These are phyloP conservation scores for Croton setiger DNA, from an alignment of 441 rosid species.

Conservation along the genomic window DNA sequence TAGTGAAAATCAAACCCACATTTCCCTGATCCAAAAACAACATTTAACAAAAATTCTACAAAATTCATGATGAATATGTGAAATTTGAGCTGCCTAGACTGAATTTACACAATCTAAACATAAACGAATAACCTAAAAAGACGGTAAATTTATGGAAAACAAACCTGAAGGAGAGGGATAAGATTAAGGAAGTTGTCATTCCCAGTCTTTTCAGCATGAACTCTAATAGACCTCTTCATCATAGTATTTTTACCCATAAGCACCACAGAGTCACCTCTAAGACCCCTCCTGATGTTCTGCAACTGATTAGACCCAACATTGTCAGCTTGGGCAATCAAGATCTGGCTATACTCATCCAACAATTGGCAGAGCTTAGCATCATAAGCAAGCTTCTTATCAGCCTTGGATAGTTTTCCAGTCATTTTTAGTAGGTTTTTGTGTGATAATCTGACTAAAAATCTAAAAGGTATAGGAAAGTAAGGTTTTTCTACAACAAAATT, in stretches of 20 bases:
- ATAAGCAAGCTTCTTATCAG: conserved; percentile 79
- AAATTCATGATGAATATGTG: neutral
- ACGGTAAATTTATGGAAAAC: neutral
- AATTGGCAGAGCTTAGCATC: conserved; percentile 78
- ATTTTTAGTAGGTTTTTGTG: conserved; percentile 24
- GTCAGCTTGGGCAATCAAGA: conserved; percentile 78
- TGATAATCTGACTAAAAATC: conserved; percentile 1
- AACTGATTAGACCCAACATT: conserved; percentile 96
- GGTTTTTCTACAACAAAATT: conserved; percentile 9
- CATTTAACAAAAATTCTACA: neutral
- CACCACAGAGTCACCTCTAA: conserved; percentile 79
- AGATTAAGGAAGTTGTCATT: conserved; percentile 54
- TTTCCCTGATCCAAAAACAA: conserved; percentile 49
- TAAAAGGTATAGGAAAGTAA: neutral
- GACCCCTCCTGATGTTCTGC: conserved; percentile 76
- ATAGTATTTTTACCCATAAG: conserved; percentile 97
- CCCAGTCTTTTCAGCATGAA: conserved; percentile 76
- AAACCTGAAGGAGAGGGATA: conserved; percentile 81
- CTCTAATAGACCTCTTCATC: conserved; percentile 88
- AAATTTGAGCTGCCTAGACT: neutral
- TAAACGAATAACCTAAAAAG: neutral
- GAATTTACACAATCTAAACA: neutral
- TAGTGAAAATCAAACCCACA: conserved; percentile 84
- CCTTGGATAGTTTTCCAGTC: conserved; percentile 59
- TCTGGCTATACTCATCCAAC: conserved; percentile 75